Percentiles rank a stretch among this genome's conserved stretches.
phyloP scores from a whole-genome alignment of 2,329 filamentous ascomycete species.

The Diaporthe australafricana region DNA sequence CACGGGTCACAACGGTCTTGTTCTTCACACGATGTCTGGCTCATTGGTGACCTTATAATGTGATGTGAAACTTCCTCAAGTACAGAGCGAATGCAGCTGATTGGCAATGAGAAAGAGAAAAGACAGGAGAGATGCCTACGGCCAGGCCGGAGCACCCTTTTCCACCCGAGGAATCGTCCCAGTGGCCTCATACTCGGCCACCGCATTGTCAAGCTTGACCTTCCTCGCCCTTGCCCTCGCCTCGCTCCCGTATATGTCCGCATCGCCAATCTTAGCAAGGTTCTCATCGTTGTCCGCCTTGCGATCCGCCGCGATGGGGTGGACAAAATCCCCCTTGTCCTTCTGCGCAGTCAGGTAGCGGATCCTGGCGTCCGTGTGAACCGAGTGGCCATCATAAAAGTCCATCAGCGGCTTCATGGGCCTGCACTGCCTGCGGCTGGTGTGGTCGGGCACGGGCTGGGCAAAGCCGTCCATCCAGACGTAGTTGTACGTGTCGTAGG shows the following conservation, averaged over 20 bases:
- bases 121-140: not conserved
- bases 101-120: too few relatives aligned
- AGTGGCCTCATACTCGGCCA: slow-evolving; percentile 12
- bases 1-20: too few relatives aligned
- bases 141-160: not conserved
- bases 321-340: not conserved
- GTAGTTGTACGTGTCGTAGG: slow-evolving; percentile 24
- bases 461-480: slow-evolving; percentile 28
- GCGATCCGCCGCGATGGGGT: slow-evolving; percentile 1
- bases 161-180: slow-evolving; percentile 4
- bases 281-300: not conserved
- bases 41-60: too few relatives aligned
- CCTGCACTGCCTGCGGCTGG: slow-evolving; percentile 4
- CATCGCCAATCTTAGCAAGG: not conserved
- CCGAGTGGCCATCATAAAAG: not conserved
- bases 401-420: not conserved
- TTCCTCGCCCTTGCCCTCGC: slow-evolving; percentile 12
- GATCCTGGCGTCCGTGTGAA: slow-evolving; percentile 6
- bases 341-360: not conserved
- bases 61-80: too few relatives aligned
- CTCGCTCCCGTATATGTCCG: slow-evolving; percentile 1
- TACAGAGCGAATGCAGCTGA: not conserved
- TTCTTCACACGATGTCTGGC: too few relatives aligned
- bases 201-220: slow-evolving; percentile 8
- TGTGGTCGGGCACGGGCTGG: slow-evolving; percentile 10